Evolutionary conservation across 257 asterid genomes (phyloP), one percentile per base, ranked within the genome.

Genomic region (Salvia splendens): DNA sequence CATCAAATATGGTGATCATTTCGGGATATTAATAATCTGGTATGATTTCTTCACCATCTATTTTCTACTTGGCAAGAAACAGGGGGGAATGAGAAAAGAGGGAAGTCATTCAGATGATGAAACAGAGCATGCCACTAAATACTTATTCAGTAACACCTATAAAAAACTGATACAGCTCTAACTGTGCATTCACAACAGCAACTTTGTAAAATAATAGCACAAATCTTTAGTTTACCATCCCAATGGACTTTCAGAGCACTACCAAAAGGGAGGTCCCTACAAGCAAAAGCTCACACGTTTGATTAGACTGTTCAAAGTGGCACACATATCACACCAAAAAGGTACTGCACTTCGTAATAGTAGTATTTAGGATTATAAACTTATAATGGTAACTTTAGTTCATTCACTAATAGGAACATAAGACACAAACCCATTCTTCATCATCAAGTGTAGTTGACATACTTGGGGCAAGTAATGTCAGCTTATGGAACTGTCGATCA

Each of bases 231-330:
- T 66, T 40, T 41, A 66, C 36, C 61, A 61, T 51, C 24, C 69
- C 45, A 57, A 16, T 55, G 60, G 47, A 32, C 51, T 63, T 69
- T 69, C 49, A 28, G 67, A 65, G 60, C 51, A 60, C 43, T 48
- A 53, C 33, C 16, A 16, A 47, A 57, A 47, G 45, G 62, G 58
- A 7, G 32, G 38, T 67, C 54, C 75, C 69, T 55, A 66, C 72
- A 73, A 42, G 15, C 10, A 60, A 42, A 63, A 67, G 32, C 41
- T 61, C 32, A 47, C 24, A 12, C 28, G 47, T 57, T 66, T 53
- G 52, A 47, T 56, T 35, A 36, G 62, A 51, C 59, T 58, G 59
- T 40, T 41, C 68, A 48, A 33, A 36, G 49, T 15, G 20, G 55
- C 42, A 70, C 15, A 70, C 8, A 65, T 33, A 74, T 38, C 41